Base-by-base conservation (phyloP, 495 filamentous ascomycete genomes). In the Podospora pseudoanserina region DNA sequence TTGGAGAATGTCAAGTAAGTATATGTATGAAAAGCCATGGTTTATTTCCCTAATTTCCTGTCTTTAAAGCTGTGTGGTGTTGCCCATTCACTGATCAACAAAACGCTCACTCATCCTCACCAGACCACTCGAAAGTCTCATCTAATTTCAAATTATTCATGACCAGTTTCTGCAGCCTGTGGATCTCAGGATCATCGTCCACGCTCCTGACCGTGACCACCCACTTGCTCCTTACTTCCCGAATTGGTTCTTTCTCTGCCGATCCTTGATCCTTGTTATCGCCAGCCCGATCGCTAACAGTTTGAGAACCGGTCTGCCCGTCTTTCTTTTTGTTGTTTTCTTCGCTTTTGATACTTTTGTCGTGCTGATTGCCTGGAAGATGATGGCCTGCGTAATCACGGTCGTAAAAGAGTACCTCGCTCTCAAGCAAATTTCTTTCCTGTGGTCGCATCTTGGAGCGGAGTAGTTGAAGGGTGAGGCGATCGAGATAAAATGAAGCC, bases 301-400 rank as follows among this genome's bases (percentile, higher is more conserved):
- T 39, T 11, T 39, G 34, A 1, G 34, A 5, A 49, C 39, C 39
- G 39, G 39, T 0, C 9, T 59, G 60, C 5, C 5, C 23, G n/a
- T 30, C 60, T 27, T 32, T 16, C 60, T 32, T 62, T 62, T 62
- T 30, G 5, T 62, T 62, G 9, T 6, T 30, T 15, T 62, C 27
- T 62, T 62, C 26, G 19, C 27, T 62, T 62, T 62, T 34, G 16
- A 26, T n/a, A 18, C 26, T 34, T 39, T n/a, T 62, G 60, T 62
- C 60, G 2, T 30, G 60, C 18, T 19, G n/a, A 23, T 58, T 58
- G 55, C 55, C 9, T 3, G 39, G 39, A 49, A 2, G 2, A 13
- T 49, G 6, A 16, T 11, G 13, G 5, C 5, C 39, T 0, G 6
- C 39, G 39, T 49, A 49, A 49, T 49, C 39, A 6, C 39, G 39